Conservation (phyloP, 345 rosid genomes). For the Kandelia obovata region DNA sequence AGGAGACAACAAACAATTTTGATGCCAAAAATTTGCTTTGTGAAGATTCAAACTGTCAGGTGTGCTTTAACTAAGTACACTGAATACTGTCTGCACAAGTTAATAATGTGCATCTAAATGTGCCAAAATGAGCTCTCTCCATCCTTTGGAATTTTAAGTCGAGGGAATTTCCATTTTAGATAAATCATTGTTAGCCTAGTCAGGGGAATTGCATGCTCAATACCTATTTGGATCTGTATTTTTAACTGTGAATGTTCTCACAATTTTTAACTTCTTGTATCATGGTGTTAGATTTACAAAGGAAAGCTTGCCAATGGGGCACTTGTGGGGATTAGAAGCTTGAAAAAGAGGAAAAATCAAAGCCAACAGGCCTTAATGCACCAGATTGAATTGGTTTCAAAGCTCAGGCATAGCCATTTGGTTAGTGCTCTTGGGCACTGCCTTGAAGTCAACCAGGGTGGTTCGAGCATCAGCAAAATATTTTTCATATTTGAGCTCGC, state of each 20-base stretch:
- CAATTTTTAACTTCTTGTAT: not conserved
- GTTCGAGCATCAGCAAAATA: slow-evolving; percentile 36
- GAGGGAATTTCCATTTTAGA: not conserved
- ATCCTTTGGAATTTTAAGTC: no score
- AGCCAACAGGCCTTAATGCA: slow-evolving; percentile 34
- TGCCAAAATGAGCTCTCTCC: not conserved
- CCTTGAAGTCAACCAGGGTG: slow-evolving; percentile 35
- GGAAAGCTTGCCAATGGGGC: slow-evolving; percentile 45
- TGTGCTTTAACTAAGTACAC: not conserved
- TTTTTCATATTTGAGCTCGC: slow-evolving; percentile 48
- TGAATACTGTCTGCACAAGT: not conserved
- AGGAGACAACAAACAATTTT: slow-evolving; percentile 52
- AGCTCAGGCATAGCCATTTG: slow-evolving; percentile 54
- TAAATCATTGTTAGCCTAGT: not conserved
- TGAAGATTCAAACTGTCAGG: slow-evolving; percentile 37
- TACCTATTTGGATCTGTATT: no score
- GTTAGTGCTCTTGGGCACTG: slow-evolving; percentile 66
- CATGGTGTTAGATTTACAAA: slow-evolving; percentile 40
- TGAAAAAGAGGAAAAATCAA: slow-evolving; percentile 37
- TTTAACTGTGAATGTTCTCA: no score
- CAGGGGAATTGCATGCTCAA: no score
- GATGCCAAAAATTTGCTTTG: slow-evolving; percentile 28
- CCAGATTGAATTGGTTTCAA: slow-evolving; percentile 49
- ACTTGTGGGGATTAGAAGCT: slow-evolving; percentile 36
- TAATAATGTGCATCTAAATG: not conserved